Percentiles rank a stretch among this genome's conserved stretches.
Evolutionary conservation across 306 rosid genomes (phyloP).

Genomic region (Alnus glutinosa): DNA sequence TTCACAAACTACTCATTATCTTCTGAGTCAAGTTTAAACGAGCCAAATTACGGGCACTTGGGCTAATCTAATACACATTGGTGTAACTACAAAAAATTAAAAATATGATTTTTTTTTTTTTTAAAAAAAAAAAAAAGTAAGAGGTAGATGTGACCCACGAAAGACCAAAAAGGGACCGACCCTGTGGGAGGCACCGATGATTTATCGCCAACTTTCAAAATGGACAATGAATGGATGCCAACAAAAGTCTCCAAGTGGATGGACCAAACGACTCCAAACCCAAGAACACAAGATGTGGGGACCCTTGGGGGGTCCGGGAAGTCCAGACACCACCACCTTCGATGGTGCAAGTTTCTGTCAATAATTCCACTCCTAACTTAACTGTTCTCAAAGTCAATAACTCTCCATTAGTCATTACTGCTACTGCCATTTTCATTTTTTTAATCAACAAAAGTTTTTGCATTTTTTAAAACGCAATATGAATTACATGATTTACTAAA

Average conservation of each 20-base stretch:
- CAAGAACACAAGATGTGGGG: slow-evolving; percentile 24
- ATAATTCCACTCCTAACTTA: slow-evolving; percentile 30
- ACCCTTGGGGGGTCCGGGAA: slow-evolving; percentile 5
- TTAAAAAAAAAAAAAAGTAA: neutral
- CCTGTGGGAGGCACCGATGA: neutral
- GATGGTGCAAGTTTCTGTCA: slow-evolving; percentile 28
- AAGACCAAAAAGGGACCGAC: slow-evolving; percentile 18
- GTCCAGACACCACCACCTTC: slow-evolving; percentile 37
- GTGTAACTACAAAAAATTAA: too few relatives aligned
- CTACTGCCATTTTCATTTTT: neutral
- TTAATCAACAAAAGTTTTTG: neutral
- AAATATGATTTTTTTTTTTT: too few relatives aligned
- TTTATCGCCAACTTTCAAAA: slow-evolving; percentile 13
- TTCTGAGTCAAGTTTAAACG: too few relatives aligned
- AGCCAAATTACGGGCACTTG: too few relatives aligned
- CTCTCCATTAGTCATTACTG: neutral
- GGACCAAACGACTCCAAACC: slow-evolving; percentile 42
- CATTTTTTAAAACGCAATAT: too few relatives aligned
- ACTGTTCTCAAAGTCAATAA: neutral
- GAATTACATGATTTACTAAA: too few relatives aligned
- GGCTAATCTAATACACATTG: too few relatives aligned
- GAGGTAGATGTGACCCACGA: neutral
- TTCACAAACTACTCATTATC: too few relatives aligned
- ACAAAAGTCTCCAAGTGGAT: slow-evolving; percentile 40
- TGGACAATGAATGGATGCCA: slow-evolving; percentile 24